Evolutionary conservation across 257 asterid genomes (phyloP), one percentile per base, ranked within the genome.

Genomic region (Solanum pennellii): DNA sequence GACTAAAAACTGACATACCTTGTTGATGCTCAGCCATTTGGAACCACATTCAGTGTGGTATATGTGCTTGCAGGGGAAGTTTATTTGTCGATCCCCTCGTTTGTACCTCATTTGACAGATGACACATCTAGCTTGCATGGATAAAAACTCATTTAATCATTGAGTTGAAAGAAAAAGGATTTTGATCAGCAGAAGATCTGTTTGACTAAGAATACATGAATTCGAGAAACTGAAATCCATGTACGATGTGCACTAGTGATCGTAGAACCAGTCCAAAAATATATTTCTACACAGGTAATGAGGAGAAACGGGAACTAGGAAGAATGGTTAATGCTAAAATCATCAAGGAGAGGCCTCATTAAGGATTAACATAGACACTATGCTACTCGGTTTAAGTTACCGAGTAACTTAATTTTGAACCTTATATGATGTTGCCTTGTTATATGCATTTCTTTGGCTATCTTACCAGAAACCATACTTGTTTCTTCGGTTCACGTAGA

Each of bases 11-110:
- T 31, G 42, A 47, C 73, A 85, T 92, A 95, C 99, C 97, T 95
- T 96, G 93, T 94, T 96, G 91, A 96, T 96, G 93, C 96, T 91
- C 83, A 96, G 95, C 99, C 99, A 96, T 89, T 95, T 96, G 89
- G 99, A 94, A 86, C 96, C 98, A 52, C 99, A 96, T 12, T 90
- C 92, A 42, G 94, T 89, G 86, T 96, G 99, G 93, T 96, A 96
- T 15, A 93, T 94, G 88, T 96, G 99, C 87, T 94, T 95, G 92
- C 98, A 95, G 10, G 98, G 99, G 88, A 96, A 90, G 82, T 91
- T 91, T 88, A 96, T 93, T 83, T 92, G 99, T 12, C 94, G 89
- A 85, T 96, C 99, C 33, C 99, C 98, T 89, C 98, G 90, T 94
- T 93, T 96, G 35, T 96, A 96, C 77, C 92, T 92, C 98, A 95